Conservation (phyloP, 2,329 filamentous ascomycete genomes). For the Aspergillus intermedius region DNA sequence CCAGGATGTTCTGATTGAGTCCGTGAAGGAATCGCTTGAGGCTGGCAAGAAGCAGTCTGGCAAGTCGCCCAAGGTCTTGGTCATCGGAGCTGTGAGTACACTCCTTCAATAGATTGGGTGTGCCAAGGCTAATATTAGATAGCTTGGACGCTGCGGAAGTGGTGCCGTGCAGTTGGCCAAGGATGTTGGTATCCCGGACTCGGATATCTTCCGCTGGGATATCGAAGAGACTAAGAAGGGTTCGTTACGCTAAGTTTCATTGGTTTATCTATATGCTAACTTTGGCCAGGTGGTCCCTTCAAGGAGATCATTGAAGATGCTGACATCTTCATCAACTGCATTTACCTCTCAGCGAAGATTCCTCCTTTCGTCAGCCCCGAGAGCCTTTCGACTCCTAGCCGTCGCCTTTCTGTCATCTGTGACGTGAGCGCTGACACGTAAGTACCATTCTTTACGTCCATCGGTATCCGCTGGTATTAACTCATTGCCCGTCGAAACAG, state of each 20-base stretch:
- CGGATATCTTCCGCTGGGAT: conserved; percentile 69
- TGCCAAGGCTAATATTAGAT: conserved; percentile 1
- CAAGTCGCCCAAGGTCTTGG: conserved; percentile 64
- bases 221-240: conserved; percentile 69
- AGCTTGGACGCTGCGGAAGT: conserved; percentile 62
- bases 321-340: conserved; percentile 80
- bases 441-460: conserved; percentile 7
- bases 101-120: neutral
- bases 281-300: conserved; percentile 59
- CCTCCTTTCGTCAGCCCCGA: conserved; percentile 72
- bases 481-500: conserved; percentile 14
- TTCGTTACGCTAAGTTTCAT: conserved; percentile 4
- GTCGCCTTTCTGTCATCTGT: conserved; percentile 72
- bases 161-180: conserved; percentile 76
- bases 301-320: conserved; percentile 62
- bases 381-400: conserved; percentile 59
- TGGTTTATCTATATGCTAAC: conserved; percentile 4
- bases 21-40: conserved; percentile 66
- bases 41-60: conserved; percentile 61
- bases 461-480: neutral
- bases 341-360: conserved; percentile 74
- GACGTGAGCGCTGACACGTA: conserved; percentile 55
- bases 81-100: conserved; percentile 64
- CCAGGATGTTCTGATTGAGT: conserved; percentile 63
- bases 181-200: conserved; percentile 63